phyloP scores from a whole-genome alignment of 371 early-diverging fungal species.

The Syncephalis plumigaleata region DNA sequence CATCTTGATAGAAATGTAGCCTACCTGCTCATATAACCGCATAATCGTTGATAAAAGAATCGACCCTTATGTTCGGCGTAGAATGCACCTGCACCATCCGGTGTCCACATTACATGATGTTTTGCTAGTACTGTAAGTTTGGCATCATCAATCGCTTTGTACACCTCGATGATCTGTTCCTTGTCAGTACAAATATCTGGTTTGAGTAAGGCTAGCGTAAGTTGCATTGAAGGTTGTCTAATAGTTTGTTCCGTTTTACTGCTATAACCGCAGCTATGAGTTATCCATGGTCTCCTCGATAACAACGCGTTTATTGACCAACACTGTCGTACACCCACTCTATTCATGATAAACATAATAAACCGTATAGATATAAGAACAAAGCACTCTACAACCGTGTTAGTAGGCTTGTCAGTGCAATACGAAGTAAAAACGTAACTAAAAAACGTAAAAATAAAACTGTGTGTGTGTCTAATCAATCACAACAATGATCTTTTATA shows the following conservation, averaged over 20 bases:
- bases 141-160: constrained; percentile 16
- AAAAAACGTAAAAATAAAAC: too few relatives aligned
- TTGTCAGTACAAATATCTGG: constrained; percentile 59
- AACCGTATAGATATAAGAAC: too few relatives aligned
- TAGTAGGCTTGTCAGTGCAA: too few relatives aligned
- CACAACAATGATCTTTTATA: neutral
- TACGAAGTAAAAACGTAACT: too few relatives aligned
- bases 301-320: too few relatives aligned
- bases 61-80: constrained; percentile 44
- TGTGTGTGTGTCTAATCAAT: neutral
- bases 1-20: neutral
- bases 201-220: constrained; percentile 56
- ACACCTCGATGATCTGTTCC: constrained; percentile 8
- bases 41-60: constrained; percentile 45
- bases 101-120: constrained; percentile 33
- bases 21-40: constrained; percentile 52
- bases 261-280: too few relatives aligned
- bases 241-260: too few relatives aligned
- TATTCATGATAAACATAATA: too few relatives aligned
- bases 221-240: constrained; percentile 14
- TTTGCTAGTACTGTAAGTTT: constrained; percentile 22
- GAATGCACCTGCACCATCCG: constrained; percentile 35
- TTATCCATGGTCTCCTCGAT: too few relatives aligned
- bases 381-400: too few relatives aligned
- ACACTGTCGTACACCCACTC: too few relatives aligned